Evolutionary conservation across 352 stramenopile species (phyloP), one percentile per base, ranked within the genome.

Genomic region (Hyaloperonospora arabidopsidis): DNA sequence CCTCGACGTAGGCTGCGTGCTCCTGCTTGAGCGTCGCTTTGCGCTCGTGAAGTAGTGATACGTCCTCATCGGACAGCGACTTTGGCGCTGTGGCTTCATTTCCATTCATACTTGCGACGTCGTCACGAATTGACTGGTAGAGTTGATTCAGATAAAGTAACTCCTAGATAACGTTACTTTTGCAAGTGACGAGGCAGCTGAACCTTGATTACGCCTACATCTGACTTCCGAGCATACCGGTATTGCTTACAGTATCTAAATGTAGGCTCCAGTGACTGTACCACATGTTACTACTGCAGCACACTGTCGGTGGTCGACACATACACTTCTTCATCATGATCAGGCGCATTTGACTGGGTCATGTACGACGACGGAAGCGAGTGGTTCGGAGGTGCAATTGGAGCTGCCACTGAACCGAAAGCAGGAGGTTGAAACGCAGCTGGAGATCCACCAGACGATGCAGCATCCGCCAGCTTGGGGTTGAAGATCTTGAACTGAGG

Each of bases 401-500:
- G 40, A 52, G 54, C 23, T 1, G 52, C 36, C 15, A 52, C 46
- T 21, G 61, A 55, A 23, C 72, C 68, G 29, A 72, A 76, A 12
- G 64, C 59, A 3, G 65, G 55, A 23, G 56, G 18, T 17, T 70
- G 53, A 25, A 39, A 21, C 17, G 43, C 23, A 49, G 34, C 40
- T 41, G 57, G n/a, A 50, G 49, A 46, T 45, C 54, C 22, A 7
- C 59, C 54, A 45, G 52, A 34, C 49, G 57, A 41, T 13, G 56
- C 47, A 60, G 39, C 29, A 19, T 45, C 60, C 28, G 73, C 71
- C 17, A 86, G 52, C 60, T 85, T 86, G 12, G 83, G 83, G 55
- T 90, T 93, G 43, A 93, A 93, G 58, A 93, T 93, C 70, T 91
- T 93, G 59, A 93, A 93, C 57, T 93, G 83, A 43, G 82, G 79